These are phyloP conservation scores for Elsinoe perseae DNA, from an alignment of 2,329 filamentous ascomycete species.

Conservation along the genomic window DNA sequence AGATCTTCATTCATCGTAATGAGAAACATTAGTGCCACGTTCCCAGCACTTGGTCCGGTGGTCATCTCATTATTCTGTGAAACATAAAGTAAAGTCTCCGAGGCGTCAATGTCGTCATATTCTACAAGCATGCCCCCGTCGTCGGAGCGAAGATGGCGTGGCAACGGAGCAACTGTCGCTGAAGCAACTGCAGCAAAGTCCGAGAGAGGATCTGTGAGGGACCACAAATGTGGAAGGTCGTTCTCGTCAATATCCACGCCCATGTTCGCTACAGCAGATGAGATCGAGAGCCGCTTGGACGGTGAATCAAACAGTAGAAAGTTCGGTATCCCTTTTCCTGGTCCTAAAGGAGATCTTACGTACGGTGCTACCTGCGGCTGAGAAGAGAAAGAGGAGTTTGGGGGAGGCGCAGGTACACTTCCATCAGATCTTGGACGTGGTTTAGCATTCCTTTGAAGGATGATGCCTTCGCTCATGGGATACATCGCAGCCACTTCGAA, in stretches of 20 bases:
- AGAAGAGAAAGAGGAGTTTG: slow-evolving; percentile 74
- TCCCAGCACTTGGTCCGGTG: slow-evolving; percentile 36
- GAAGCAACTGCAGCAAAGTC: slow-evolving; percentile 78
- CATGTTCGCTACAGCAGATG: slow-evolving; percentile 8
- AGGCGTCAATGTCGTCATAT: slow-evolving; percentile 58
- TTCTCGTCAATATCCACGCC: slow-evolving; percentile 24
- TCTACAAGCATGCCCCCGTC: slow-evolving; percentile 35
- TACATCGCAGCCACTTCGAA: slow-evolving; percentile 89
- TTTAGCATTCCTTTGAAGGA: slow-evolving; percentile 73
- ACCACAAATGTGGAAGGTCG: slow-evolving; percentile 69
- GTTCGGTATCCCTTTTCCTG: slow-evolving; percentile 1
- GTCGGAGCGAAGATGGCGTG: slow-evolving; percentile 15
- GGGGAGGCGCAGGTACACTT: slow-evolving; percentile 52
- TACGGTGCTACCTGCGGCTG: slow-evolving; percentile 44
- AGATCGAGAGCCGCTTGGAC: slow-evolving; percentile 9
- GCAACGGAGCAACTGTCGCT: slow-evolving; percentile 22
- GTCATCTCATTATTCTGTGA: slow-evolving; percentile 56
- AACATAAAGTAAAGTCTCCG: slow-evolving; percentile 78
- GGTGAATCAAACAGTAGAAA: slow-evolving; percentile 3
- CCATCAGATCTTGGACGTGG: slow-evolving; percentile 42
- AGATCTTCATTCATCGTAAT: slow-evolving; percentile 73
- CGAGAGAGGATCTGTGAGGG: slow-evolving; percentile 74
- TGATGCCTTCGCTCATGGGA: slow-evolving; percentile 70
- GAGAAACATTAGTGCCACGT: slow-evolving; percentile 55
- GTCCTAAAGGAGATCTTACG: slow-evolving; percentile 29